These are phyloP conservation scores for Candida takata DNA, from an alignment of 805 yeast genomes.

Conservation along the genomic window DNA sequence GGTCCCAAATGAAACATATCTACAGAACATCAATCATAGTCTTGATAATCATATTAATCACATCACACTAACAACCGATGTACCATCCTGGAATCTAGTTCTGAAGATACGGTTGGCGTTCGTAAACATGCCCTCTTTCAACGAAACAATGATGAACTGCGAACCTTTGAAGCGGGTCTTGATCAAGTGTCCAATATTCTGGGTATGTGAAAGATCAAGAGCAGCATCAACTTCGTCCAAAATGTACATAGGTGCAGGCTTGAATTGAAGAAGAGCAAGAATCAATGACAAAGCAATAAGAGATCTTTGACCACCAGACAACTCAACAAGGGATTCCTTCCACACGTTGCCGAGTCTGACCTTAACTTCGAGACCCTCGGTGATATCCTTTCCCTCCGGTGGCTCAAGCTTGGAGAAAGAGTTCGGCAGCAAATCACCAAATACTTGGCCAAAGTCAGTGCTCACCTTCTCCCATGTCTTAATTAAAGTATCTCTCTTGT, in stretches of 20 bases:
- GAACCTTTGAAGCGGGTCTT: slow-evolving; percentile 93
- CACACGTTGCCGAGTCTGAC: slow-evolving; percentile 88
- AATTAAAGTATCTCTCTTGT: slow-evolving; percentile 74
- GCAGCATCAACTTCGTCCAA: slow-evolving; percentile 99
- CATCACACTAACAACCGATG: slow-evolving; percentile 79
- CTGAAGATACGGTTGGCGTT: slow-evolving; percentile 93
- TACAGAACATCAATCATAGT: no score
- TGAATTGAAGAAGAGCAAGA: slow-evolving; percentile 84
- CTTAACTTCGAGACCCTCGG: slow-evolving; percentile 84
- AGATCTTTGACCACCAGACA: slow-evolving; percentile 96
- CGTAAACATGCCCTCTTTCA: slow-evolving; percentile 97
- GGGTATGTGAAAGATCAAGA: slow-evolving; percentile 92
- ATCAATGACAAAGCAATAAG: slow-evolving; percentile 88
- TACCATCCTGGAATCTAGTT: slow-evolving; percentile 94
- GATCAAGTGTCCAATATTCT: slow-evolving; percentile 92
- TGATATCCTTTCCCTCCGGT: slow-evolving; percentile 70
- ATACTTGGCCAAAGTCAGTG: slow-evolving; percentile 82
- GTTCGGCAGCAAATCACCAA: slow-evolving; percentile 81
- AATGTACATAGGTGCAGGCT: slow-evolving; percentile 98
- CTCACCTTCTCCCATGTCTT: slow-evolving; percentile 85
- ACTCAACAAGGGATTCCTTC: slow-evolving; percentile 92
- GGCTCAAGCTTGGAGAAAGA: slow-evolving; percentile 87
- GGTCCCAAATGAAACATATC: no score
- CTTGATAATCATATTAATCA: background rate
- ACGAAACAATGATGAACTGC: slow-evolving; percentile 92